Percentiles rank a stretch among this genome's conserved stretches.
Conservation (phyloP, 768 basidiomycete genomes). For the Zangia roseola region DNA sequence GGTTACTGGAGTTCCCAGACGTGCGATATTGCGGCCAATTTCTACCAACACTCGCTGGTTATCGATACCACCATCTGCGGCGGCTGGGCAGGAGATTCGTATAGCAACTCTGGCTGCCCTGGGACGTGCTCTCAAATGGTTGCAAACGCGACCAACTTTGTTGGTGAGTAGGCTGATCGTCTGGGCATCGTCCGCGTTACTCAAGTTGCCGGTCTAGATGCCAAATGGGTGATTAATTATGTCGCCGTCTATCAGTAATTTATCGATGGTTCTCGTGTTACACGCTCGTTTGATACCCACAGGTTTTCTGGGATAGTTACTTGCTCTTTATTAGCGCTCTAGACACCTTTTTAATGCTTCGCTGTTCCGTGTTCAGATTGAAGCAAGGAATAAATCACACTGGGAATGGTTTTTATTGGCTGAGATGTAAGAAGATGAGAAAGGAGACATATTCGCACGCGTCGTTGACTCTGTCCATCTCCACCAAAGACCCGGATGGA, state of each 20-base stretch:
- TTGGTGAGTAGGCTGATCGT: slow-evolving; percentile 28
- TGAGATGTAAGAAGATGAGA: slow-evolving; percentile 15
- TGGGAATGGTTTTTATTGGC: no score
- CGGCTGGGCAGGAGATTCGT: slow-evolving; percentile 27
- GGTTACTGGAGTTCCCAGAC: slow-evolving; percentile 49
- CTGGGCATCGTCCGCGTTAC: not conserved
- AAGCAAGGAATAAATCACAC: not conserved
- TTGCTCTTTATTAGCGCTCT: not conserved
- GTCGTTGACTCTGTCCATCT: slow-evolving; percentile 26
- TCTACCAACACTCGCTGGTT: slow-evolving; percentile 51
- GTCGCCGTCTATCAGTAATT: slow-evolving; percentile 49
- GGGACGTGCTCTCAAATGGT: slow-evolving; percentile 49
- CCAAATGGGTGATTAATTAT: slow-evolving; percentile 57
- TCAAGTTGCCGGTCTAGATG: slow-evolving; percentile 35
- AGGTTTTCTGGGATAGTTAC: not conserved
- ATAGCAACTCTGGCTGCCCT: slow-evolving; percentile 33
- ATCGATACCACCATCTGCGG: slow-evolving; percentile 38
- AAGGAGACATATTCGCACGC: slow-evolving; percentile 32
- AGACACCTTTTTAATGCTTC: not conserved
- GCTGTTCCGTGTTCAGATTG: slow-evolving; percentile 12
- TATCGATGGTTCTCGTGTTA: not conserved
- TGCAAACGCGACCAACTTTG: slow-evolving; percentile 56
- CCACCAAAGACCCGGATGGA: slow-evolving; percentile 29
- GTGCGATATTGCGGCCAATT: slow-evolving; percentile 51
- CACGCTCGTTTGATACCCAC: no score